Conservation (phyloP, 1,284 basidiomycete species). For the Sporisorium iseilematis-ciliati region DNA sequence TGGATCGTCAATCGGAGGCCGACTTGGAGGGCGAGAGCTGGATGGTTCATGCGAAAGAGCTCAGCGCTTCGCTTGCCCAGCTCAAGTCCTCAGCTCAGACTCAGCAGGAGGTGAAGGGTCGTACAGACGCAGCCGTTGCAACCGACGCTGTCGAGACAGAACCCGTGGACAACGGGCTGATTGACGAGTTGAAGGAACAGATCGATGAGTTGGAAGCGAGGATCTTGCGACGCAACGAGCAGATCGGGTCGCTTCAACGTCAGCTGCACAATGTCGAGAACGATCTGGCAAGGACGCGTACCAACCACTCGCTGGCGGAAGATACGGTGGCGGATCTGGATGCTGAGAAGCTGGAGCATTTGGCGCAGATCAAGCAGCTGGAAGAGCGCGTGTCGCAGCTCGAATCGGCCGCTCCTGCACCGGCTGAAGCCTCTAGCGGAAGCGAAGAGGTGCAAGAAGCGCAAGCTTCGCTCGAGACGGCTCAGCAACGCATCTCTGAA, state of each 20-base stretch:
- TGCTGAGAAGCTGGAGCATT: slow-evolving; percentile 8
- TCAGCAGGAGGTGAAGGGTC: background rate
- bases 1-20: background rate
- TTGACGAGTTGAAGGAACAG: background rate
- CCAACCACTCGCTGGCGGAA: slow-evolving; percentile 41
- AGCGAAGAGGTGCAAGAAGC: background rate
- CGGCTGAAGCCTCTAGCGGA: background rate
- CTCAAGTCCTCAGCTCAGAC: background rate
- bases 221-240: slow-evolving; percentile 45
- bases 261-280: slow-evolving; percentile 18
- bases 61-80: slow-evolving; percentile 6
- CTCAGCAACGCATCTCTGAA: background rate
- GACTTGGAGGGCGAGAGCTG: background rate
- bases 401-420: background rate
- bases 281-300: slow-evolving; percentile 32
- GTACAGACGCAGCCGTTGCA: background rate
- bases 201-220: slow-evolving; percentile 33
- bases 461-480: background rate
- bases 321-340: slow-evolving; percentile 34
- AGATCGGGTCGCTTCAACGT: slow-evolving; percentile 48
- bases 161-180: background rate
- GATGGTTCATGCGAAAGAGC: slow-evolving; percentile 9
- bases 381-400: background rate
- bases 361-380: slow-evolving; percentile 2
- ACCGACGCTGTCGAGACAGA: slow-evolving; percentile 4